Base-by-base conservation (phyloP, 208 protist genomes). In the Hexamita inflata region DNA sequence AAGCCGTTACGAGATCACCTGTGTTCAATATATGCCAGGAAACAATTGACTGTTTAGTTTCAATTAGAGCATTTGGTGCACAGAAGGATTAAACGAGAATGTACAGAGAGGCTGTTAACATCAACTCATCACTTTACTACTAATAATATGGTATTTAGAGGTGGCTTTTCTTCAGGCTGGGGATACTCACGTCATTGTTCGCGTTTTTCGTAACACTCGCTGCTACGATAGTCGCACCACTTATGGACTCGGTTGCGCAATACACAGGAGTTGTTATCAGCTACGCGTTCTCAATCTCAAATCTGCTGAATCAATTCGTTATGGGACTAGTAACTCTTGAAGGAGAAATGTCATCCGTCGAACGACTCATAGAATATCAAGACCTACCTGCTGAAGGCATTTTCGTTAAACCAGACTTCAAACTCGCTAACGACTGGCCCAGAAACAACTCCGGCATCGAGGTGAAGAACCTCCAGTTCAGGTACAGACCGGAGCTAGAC, bases 1-100 rank as follows among this genome's bases (percentile, higher is more conserved):
- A 88, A 9, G 80, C 82, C 42, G 83, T 90, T 11, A 78, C 85
- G 1, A 85, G 90, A 68, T 92, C 89, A 13, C 94, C 94, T 13
- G 82, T 96, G 24, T 92, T 92, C 75, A 81, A 89, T 0, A 68
- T 92, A 73, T 88, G 95, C 41, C 78, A 74, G 40, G 92, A 96
- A 73, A 91, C 91, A 0, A 75, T 95, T 13, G 77, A 70, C 13
- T 91, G 92, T 32, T 62, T 89, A 0, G 61, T 78, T 1, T 91
- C 86, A 9, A 93, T 95, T 74, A 68, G 79, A 41, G 83, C 89
- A 7, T 93, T 81, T 75, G 62, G 78, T 19, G 78, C 79, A 59
- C 15, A 64, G 30, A 19, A 60, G 39, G 19, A 62, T n/a, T 75
- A 73, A 28, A 30, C 59, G 26, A 1, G 49, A 13, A 0, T 2